A percentile compares a stretch with the other conserved stretches of the same genome.
These are phyloP conservation scores for Boechera divaricarpa DNA, from an alignment of 345 rosid species.

Conservation along the genomic window DNA sequence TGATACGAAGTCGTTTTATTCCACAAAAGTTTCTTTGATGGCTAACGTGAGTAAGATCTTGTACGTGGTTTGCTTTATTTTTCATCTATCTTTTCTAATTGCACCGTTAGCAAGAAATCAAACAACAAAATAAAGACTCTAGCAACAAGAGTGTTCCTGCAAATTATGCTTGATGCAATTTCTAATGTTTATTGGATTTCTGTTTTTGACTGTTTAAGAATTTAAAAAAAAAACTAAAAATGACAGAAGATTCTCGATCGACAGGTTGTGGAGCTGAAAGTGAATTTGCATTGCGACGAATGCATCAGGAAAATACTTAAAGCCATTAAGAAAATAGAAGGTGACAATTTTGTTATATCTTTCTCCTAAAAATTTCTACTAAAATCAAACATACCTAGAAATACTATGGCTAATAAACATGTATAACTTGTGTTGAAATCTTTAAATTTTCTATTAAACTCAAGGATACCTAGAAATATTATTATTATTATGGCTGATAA, in stretches of 20 bases:
- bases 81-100: slow-evolving; percentile 7
- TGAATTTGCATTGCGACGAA: slow-evolving; percentile 77
- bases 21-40: slow-evolving; percentile 19
- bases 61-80: not conserved
- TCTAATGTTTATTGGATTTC: not conserved
- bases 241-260: not conserved
- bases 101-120: not conserved
- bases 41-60: slow-evolving; percentile 35
- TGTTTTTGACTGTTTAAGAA: not conserved
- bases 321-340: slow-evolving; percentile 84
- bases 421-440: too few species aligned
- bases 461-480: too few species aligned
- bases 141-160: not conserved
- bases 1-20: not conserved
- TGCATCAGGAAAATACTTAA: slow-evolving; percentile 84
- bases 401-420: not conserved
- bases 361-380: not conserved
- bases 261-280: slow-evolving; percentile 82
- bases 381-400: not conserved
- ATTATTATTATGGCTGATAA: not conserved
- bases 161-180: not conserved
- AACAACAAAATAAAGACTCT: too few species aligned
- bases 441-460: too few species aligned
- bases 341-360: not conserved
- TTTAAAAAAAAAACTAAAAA: not conserved